A percentile compares a stretch with the other conserved stretches of the same genome.
These are phyloP conservation scores for Tricholoma terreum DNA, from an alignment of 768 basidiomycete genomes.

Conservation along the genomic window DNA sequence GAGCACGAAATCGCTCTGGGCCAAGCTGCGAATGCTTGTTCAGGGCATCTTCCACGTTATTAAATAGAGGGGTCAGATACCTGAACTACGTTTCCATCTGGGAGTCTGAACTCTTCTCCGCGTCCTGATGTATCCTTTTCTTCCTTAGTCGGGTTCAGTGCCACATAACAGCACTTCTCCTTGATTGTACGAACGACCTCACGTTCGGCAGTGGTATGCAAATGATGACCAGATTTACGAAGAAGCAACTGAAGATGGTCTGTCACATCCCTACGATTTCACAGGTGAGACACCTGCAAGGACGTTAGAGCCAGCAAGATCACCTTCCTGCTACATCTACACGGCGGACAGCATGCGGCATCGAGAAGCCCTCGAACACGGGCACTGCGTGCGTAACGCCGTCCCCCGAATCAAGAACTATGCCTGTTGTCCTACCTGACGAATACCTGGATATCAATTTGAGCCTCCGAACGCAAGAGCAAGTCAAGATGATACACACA, in stretches of 20 bases:
- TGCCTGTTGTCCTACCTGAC: slow-evolving; percentile 97
- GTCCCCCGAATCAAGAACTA: slow-evolving; percentile 97
- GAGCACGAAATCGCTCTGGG: slow-evolving; percentile 92
- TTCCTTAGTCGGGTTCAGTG: slow-evolving; percentile 89
- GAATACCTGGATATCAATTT: slow-evolving; percentile 70
- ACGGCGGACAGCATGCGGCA: slow-evolving; percentile 96
- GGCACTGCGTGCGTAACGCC: slow-evolving; percentile 99
- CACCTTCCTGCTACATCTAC: slow-evolving; percentile 97
- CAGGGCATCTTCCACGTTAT: slow-evolving; percentile 11
- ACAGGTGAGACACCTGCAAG: slow-evolving; percentile 13
- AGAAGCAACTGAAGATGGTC: slow-evolving; percentile 93
- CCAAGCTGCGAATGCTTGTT: slow-evolving; percentile 61
- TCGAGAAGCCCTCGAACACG: slow-evolving; percentile 98
- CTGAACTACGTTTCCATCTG: slow-evolving; percentile 92
- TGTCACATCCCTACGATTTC: slow-evolving; percentile 77
- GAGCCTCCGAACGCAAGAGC: slow-evolving; percentile 8
- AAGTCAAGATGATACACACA: slow-evolving; percentile 54
- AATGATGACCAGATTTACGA: slow-evolving; percentile 90
- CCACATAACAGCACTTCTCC: slow-evolving; percentile 97
- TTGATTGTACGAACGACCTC: slow-evolving; percentile 98
- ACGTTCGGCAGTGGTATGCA: slow-evolving; percentile 95
- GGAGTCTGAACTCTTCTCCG: slow-evolving; percentile 85
- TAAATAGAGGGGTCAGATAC: slow-evolving; percentile 39
- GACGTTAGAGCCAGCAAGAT: not conserved
- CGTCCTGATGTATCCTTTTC: slow-evolving; percentile 85